Base-by-base conservation (phyloP, 306 rosid species). In the Fagus crenata region DNA sequence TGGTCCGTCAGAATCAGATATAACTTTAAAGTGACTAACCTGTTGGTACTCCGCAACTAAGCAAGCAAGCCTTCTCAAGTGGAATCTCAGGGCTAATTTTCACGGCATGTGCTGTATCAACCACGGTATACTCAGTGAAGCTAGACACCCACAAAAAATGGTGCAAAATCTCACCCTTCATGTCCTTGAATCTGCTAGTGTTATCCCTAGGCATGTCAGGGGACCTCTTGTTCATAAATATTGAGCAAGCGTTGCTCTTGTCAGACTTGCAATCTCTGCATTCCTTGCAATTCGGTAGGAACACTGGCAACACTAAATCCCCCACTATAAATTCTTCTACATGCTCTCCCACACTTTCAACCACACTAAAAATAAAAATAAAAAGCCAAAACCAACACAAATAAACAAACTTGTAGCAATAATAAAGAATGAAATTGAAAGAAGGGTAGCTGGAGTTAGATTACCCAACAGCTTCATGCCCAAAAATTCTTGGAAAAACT, bases 401-500 rank as follows among this genome's bases (percentile, higher is more conserved):
- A 14, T 37, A 1, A 40, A 1, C 1, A 53, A 14, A 8, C 1
- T 31, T 13, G 1, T 31, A 2, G 2, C 12, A 4, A 15, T 1
- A 18, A 40, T 37, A 18, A 36, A 13, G 14, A n/a, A 32, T 32
- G 31, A 4, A 43, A 32, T 4, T 22, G 35, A 17, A 17, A 7
- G 5, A 71, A 33, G 13, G 46, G 1, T 49, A 2, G 53, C 9
- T 3, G 43, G 15, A 3, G 28, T 58, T 40, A 4, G 4, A 64
- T 67, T 84, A 90, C 92, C 92, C 96, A 36, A 81, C 92, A 8
- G 96, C 96, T 85, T 88, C 96, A 59, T 90, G 96, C 43, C 92
- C 92, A 1, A 78, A 67, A 69, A 82, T 80, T 55, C 74, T 76
- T 46, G 86, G 88, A 41, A 78, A 81, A 36, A 12, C 12, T 31